Evolutionary conservation across 345 rosid genomes (phyloP), one percentile per base, ranked within the genome.

Genomic region (Eucalyptus regnans): DNA sequence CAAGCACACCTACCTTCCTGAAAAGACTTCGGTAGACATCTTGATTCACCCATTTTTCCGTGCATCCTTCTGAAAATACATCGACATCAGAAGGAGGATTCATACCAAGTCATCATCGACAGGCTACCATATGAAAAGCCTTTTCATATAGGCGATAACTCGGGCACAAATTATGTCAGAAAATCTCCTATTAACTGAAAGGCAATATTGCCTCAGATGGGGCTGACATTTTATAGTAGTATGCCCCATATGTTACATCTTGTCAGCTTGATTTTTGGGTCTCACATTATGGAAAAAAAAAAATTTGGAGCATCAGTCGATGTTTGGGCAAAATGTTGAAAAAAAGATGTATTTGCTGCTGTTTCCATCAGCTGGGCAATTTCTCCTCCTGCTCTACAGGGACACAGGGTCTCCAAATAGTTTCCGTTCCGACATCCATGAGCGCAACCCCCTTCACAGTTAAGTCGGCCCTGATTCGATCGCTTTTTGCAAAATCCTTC

Each of bases 391-490:
- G 89, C 90, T 88, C 88, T 31, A 50, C 91, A 7, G 96, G 96
- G 15, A 94, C 89, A 27, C 98, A 96, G 2, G 99, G 99, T 84
- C 98, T 94, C 99, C 99, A 97, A 48, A 93, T 90, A 8, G 98
- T 97, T 88, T 93, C 96, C 33, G 90, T 92, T 41, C 99, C 99
- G 33, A 93, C 84, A 93, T 97, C 99, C 99, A 96, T 96, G 2
- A 97, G 92, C 5, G 96, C 98, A 90, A 96, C 95, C 48, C 99
- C 99, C 86, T 95, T 90, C 22, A 80, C 84, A 49, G 94, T 88
- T 89, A 97, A 88, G 29, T 93, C 93, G 31, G 93, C 93, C 92
- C 99, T 95, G 68, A 96, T 94, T 91, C 92, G 92, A 94, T 96
- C 99, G 51, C 98, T 94, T 90, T 60, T 95, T 7, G 87, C 84